Evolutionary conservation across 768 basidiomycete genomes (phyloP), one percentile per base, ranked within the genome.

Genomic region (Kockovaella imperatae): DNA sequence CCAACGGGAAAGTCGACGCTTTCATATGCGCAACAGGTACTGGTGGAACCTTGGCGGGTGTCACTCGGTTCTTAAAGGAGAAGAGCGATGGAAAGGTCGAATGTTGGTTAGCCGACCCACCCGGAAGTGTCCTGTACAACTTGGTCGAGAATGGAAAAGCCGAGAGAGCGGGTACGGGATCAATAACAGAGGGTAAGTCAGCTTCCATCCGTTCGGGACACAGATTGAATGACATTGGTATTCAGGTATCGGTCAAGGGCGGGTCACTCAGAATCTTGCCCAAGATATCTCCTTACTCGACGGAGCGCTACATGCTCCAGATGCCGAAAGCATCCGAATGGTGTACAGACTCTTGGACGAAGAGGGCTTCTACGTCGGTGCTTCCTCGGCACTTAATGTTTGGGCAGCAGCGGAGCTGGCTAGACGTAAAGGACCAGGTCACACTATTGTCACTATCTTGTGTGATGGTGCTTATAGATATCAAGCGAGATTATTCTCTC

Each of bases 21-120:
- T 99, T 99, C 74, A 78, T 87, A 46, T 96, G 91, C 66, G 74
- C 88, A 18, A 96, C 95, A 0, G 95, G 95, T 0, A 99, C 95
- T 0, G 95, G 93, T 4, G 95, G 95, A 0, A 96, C 93, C 0
- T 75, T 99, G 15, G 91, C 93, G 5, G 95, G 95, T 28, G 80
- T 80, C 1, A 87, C 90, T 8, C 80, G 79, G 59, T 86, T 78
- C 64, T 68, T 99, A 68, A 85, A 84, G 71, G 88, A 95, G 74
- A 81, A 79, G 74, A 86, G 83, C 54, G 86, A 84, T 6, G 83
- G 80, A 68, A 56, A 59, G 39, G 80, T 83, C 8, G 85, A 97
- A 72, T 77, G 86, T 45, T 97, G 87, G 87, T 74, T 99, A 26
- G 95, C 95, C 13, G 95, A 99, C 64, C 95, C 95, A 13, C 95